Evolutionary conservation across 1,139 yeast species (phyloP).

Genomic region (Arxiozyma telluris): DNA sequence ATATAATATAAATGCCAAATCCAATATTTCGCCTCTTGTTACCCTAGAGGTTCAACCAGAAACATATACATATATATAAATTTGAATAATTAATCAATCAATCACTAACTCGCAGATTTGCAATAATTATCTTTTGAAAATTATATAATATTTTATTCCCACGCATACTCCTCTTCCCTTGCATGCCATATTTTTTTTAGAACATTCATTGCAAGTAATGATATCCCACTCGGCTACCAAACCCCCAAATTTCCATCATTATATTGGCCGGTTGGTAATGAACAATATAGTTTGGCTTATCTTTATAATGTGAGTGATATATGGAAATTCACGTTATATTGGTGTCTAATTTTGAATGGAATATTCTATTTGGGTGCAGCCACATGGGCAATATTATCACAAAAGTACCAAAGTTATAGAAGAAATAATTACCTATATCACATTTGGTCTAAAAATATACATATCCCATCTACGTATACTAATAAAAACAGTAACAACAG

Average conservation of each 20-base stretch:
- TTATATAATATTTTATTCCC: not conserved
- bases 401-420: conserved; percentile 27
- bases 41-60: no score
- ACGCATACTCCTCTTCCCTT: not conserved
- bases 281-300: conserved; percentile 42
- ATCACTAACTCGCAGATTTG: not conserved
- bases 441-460: not conserved
- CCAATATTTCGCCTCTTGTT: no score
- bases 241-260: conserved; percentile 78
- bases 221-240: conserved; percentile 71
- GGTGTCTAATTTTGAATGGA: conserved; percentile 67
- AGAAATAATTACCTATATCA: conserved; percentile 7
- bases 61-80: no score
- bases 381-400: conserved; percentile 47
- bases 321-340: conserved; percentile 75
- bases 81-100: not conserved
- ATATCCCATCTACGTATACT: not conserved
- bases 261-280: conserved; percentile 52
- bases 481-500: not conserved
- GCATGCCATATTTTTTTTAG: conserved; percentile 8
- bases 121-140: no score
- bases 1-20: no score
- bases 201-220: conserved; percentile 32
- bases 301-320: conserved; percentile 65
- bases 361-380: conserved; percentile 63